Conservation (phyloP, 371 early-diverging fungal species). For the Mortierella sp. region DNA sequence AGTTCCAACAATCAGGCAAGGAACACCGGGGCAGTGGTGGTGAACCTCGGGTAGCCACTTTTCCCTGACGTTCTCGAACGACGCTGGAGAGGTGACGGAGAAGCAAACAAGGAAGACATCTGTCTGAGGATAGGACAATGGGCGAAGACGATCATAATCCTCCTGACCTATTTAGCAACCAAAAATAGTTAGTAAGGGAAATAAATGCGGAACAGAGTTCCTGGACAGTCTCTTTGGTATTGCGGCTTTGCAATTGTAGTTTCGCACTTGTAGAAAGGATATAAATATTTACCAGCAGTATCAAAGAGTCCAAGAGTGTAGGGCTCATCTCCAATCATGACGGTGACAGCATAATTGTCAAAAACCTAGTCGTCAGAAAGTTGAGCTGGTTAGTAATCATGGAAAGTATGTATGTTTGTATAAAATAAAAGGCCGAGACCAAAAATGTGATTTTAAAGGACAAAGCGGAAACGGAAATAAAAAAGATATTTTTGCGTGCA, state of each 20-base stretch:
- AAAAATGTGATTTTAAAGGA: neutral
- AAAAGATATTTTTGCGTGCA: neutral
- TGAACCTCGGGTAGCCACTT: conserved; percentile 95
- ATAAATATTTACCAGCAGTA: conserved; percentile 85
- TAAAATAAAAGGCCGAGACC: neutral
- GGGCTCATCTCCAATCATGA: conserved; percentile 96
- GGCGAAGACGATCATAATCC: conserved; percentile 98
- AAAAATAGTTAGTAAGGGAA: conserved; percentile 2
- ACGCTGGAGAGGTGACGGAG: conserved; percentile 95
- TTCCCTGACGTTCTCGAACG: conserved; percentile 90
- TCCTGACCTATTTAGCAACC: conserved; percentile 79
- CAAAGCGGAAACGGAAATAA: neutral
- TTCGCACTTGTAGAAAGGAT: too few relatives aligned
- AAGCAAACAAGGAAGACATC: conserved; percentile 97
- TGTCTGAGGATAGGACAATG: conserved; percentile 94
- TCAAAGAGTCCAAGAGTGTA: conserved; percentile 95
- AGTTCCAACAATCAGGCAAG: conserved; percentile 97
- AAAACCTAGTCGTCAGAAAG: conserved; percentile 76
- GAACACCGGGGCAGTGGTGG: conserved; percentile 97
- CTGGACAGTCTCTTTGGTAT: too few relatives aligned
- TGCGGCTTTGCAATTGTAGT: too few relatives aligned
- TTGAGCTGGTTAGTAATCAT: neutral
- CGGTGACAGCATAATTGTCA: conserved; percentile 99
- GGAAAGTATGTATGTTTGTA: neutral
- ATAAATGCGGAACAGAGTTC: conserved; percentile 23